Evolutionary conservation across 1,284 basidiomycete genomes (phyloP), one percentile per base, ranked within the genome.

Genomic region (Malassezia yamatoensis): DNA sequence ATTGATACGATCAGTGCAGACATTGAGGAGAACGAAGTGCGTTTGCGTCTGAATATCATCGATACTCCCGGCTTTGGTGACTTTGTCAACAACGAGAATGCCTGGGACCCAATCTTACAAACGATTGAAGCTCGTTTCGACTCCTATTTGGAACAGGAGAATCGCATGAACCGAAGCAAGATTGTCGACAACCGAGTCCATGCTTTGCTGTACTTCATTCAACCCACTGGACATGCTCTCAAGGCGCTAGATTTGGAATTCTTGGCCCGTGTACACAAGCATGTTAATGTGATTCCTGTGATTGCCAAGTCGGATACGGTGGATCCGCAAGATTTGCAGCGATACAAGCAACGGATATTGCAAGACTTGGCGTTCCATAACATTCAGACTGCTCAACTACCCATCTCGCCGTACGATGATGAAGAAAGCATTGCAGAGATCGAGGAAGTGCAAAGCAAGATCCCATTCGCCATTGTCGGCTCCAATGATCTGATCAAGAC

Each of bases 1-100:
- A 74, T 74, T 49, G 71, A 74, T 53, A 70, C 64, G 43, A 74
- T 74, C 62, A 72, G 69, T 60, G 70, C 71, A 24, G 70, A 74
- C 52, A 74, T 74, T 40, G 70, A 70, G 53, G 71, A 74, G 62
- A 74, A 72, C 59, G 71, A 70, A 21, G 71, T 74, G 44, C 66
- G 71, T 35, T 65, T 74, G 54, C 64, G 64, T 21, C 62, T 74
- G 49, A 74, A 67, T 56, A 68, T 74, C 45, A 70, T 74, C 50
- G 71, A 74, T 58, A 74, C 71, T 15, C 71, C 71, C 29, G 71
- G 71, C 34, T 74, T 72, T 49, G 71, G 70, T 40, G 71, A 74
- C 62, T 74, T 61, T 53, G 63, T 74, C 53, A 74, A 74, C 68
- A 74, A 74, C 53, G 68, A 70, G 40, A 64, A 68, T 24, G 68